phyloP scores from a whole-genome alignment of 148 eudicot genomes.

The Rhododendron molle region DNA sequence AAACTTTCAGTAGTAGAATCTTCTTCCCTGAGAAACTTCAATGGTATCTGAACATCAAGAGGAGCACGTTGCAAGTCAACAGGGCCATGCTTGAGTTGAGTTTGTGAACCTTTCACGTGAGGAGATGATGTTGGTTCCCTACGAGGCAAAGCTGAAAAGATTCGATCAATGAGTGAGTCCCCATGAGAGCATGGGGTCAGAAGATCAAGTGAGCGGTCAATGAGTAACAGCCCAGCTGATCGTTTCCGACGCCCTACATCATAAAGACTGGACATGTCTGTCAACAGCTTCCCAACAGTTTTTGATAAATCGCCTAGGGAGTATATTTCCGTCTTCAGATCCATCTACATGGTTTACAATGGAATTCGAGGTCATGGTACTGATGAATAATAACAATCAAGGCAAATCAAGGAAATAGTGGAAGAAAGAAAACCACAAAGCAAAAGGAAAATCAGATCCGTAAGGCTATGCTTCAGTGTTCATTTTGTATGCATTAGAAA shows the following conservation, averaged over 20 bases:
- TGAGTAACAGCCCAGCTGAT: conserved; percentile 78
- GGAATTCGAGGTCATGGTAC: conserved; percentile 6
- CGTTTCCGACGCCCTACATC: conserved; percentile 96
- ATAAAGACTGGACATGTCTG: conserved; percentile 98
- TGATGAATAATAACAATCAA: background rate
- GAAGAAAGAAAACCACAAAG: background rate
- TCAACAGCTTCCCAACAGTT: conserved; percentile 80
- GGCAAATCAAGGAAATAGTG: background rate
- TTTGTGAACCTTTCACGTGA: conserved; percentile 42
- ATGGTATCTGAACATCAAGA: conserved; percentile 77
- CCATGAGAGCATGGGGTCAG: conserved; percentile 89
- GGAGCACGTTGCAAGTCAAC: conserved; percentile 53
- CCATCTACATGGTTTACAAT: conserved; percentile 58
- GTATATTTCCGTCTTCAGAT: conserved; percentile 89
- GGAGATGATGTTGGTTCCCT: conserved; percentile 35
- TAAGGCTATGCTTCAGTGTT: background rate
- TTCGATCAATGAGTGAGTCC: conserved; percentile 83
- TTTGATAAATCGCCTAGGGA: conserved; percentile 89
- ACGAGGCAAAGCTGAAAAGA: conserved; percentile 73
- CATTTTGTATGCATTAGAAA: background rate
- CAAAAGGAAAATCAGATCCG: background rate
- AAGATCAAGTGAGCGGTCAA: conserved; percentile 97
- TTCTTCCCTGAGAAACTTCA: conserved; percentile 38
- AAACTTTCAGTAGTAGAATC: conserved; percentile 36
- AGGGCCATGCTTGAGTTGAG: conserved; percentile 36